Percentiles rank a stretch among this genome's conserved stretches.
Evolutionary conservation across 805 yeast species (phyloP).

Genomic region (Saturnispora gosingensis): DNA sequence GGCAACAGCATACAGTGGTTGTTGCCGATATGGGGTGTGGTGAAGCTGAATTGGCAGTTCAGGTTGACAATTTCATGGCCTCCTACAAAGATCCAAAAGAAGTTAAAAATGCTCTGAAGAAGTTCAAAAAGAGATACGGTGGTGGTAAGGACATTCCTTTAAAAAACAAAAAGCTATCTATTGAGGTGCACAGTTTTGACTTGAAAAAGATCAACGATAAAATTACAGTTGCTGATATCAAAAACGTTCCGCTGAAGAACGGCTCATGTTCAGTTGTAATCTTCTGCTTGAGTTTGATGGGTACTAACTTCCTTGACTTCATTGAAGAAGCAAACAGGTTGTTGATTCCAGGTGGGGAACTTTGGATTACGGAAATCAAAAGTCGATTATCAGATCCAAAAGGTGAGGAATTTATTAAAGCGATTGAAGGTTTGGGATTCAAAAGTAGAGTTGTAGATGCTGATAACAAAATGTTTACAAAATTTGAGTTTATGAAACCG

Average conservation of each 20-base stretch:
- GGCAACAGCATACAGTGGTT: constrained; percentile 43
- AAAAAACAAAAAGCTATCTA: constrained; percentile 28
- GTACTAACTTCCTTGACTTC: constrained; percentile 90
- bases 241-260: constrained; percentile 76
- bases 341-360: constrained; percentile 81
- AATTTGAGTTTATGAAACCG: constrained; percentile 92
- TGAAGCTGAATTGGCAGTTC: constrained; percentile 79
- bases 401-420: constrained; percentile 74
- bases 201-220: constrained; percentile 79
- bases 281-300: constrained; percentile 93
- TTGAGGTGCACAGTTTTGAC: constrained; percentile 82
- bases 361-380: constrained; percentile 97
- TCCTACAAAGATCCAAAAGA: constrained; percentile 18
- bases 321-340: constrained; percentile 83
- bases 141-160: constrained; percentile 13
- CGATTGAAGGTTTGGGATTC: constrained; percentile 71
- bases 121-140: constrained; percentile 21
- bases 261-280: constrained; percentile 79
- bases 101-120: constrained; percentile 25
- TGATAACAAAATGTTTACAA: constrained; percentile 83
- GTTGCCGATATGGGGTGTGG: constrained; percentile 99
- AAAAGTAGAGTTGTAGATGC: constrained; percentile 84
- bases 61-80: constrained; percentile 42
- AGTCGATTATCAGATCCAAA: constrained; percentile 73
- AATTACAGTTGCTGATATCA: constrained; percentile 95